Conservation (phyloP, 345 rosid genomes). For the Arabis alpina region DNA sequence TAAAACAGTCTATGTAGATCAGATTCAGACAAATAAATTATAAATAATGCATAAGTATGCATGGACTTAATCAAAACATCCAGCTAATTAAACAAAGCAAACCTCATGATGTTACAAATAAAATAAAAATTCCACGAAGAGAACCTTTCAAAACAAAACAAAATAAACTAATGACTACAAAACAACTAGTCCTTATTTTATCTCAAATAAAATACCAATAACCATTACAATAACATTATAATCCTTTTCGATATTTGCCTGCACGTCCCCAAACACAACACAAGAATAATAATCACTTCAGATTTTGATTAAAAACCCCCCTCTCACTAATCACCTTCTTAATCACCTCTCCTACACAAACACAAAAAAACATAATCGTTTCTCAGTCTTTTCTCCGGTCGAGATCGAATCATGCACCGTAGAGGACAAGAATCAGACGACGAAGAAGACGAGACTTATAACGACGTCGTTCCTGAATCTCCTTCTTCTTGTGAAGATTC, state of each 20-base stretch:
- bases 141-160: conserved; percentile 31
- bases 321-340: conserved; percentile 46
- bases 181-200: conserved; percentile 43
- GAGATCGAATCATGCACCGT: conserved; percentile 40
- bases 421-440: conserved; percentile 44
- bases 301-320: conserved; percentile 39
- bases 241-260: conserved; percentile 42
- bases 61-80: conserved; percentile 48
- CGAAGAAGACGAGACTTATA: conserved; percentile 44
- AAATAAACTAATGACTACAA: conserved; percentile 31
- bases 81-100: conserved; percentile 45
- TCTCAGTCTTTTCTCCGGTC: conserved; percentile 10
- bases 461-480: conserved; percentile 48
- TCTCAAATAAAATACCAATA: conserved; percentile 27
- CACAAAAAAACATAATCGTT: background rate
- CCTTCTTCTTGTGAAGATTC: conserved; percentile 58
- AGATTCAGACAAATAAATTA: conserved; percentile 32
- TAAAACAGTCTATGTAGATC: conserved; percentile 20
- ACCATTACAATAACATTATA: conserved; percentile 20
- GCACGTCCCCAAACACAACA: conserved; percentile 43
- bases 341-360: conserved; percentile 11
- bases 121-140: conserved; percentile 37
- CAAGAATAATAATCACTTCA: conserved; percentile 43
- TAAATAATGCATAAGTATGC: conserved; percentile 35
- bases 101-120: conserved; percentile 13